A percentile compares a stretch with the other conserved stretches of the same genome.
Conservation (phyloP, 176 grass and related monocot genomes). For the Hordeum marinum region DNA sequence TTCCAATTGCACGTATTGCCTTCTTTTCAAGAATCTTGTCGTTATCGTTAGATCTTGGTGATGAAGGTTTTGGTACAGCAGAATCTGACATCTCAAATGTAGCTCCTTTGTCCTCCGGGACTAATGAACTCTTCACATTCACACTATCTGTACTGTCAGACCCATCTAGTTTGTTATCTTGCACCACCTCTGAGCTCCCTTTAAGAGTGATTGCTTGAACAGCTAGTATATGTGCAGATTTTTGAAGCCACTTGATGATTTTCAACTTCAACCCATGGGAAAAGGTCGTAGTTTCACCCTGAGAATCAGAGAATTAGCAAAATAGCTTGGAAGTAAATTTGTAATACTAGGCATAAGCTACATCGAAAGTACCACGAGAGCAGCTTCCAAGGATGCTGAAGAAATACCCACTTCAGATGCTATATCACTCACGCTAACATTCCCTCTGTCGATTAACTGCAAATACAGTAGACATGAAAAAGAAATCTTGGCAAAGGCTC, state of each 20-base stretch:
- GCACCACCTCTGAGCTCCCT: conserved; percentile 27
- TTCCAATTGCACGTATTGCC: conserved; percentile 20
- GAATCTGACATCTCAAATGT: conserved; percentile 34
- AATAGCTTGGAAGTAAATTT: conserved; percentile 33
- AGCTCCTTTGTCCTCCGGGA: conserved; percentile 25
- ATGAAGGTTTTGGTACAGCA: conserved; percentile 27
- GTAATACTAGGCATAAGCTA: conserved; percentile 16
- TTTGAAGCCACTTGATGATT: conserved; percentile 93
- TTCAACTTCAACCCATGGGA: conserved; percentile 90
- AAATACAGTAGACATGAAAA: conserved; percentile 27
- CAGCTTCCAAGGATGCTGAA: conserved; percentile 87
- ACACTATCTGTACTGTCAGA: conserved; percentile 26
- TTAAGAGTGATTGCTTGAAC: conserved; percentile 29
- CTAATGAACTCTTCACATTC: conserved; percentile 25
- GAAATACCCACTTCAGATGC: conserved; percentile 93
- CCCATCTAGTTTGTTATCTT: conserved; percentile 40
- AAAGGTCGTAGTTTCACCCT: conserved; percentile 97
- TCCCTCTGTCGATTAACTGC: conserved; percentile 83
- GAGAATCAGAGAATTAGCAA: conserved; percentile 38
- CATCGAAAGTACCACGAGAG: conserved; percentile 64
- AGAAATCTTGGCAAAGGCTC: neutral
- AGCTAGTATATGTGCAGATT: conserved; percentile 41
- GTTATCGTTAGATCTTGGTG: conserved; percentile 37
- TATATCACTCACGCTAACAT: conserved; percentile 71
- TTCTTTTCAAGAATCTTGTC: conserved; percentile 31